Evolutionary conservation across 345 rosid species (phyloP).

Genomic region (Angophora floribunda): DNA sequence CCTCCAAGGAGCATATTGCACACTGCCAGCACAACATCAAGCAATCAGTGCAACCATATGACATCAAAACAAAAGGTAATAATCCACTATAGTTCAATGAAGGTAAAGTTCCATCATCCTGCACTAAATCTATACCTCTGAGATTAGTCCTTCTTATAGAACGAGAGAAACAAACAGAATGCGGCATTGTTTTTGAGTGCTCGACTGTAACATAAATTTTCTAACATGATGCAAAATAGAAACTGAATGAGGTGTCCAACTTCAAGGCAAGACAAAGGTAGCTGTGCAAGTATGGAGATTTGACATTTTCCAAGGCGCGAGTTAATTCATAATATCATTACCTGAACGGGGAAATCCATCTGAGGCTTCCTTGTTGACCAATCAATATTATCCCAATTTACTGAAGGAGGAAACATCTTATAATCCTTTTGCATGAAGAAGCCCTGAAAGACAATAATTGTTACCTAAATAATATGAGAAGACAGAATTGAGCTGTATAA

Average conservation of each 20-base stretch:
- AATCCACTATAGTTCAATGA: background rate
- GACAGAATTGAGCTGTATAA: background rate
- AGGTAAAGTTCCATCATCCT: background rate
- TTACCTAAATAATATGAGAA: background rate
- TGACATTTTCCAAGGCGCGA: background rate
- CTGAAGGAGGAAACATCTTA: slow-evolving; percentile 98
- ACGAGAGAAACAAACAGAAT: background rate
- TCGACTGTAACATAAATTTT: background rate
- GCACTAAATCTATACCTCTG: background rate
- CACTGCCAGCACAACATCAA: slow-evolving; percentile 29
- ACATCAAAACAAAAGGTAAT: background rate
- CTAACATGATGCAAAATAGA: background rate
- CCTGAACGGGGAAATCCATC: slow-evolving; percentile 99
- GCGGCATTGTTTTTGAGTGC: background rate
- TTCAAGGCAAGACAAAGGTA: background rate
- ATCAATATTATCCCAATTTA: slow-evolving; percentile 81
- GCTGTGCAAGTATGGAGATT: background rate
- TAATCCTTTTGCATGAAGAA: slow-evolving; percentile 98
- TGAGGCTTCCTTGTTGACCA: slow-evolving; percentile 91
- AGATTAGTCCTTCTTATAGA: background rate
- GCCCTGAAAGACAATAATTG: slow-evolving; percentile 38
- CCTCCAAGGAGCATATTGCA: slow-evolving; percentile 91
- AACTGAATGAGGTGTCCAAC: background rate
- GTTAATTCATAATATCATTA: slow-evolving; percentile 1
- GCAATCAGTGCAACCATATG: background rate